Evolutionary conservation across 2,329 filamentous ascomycete species (phyloP).

Genomic region (Harringtonia aguacate): DNA sequence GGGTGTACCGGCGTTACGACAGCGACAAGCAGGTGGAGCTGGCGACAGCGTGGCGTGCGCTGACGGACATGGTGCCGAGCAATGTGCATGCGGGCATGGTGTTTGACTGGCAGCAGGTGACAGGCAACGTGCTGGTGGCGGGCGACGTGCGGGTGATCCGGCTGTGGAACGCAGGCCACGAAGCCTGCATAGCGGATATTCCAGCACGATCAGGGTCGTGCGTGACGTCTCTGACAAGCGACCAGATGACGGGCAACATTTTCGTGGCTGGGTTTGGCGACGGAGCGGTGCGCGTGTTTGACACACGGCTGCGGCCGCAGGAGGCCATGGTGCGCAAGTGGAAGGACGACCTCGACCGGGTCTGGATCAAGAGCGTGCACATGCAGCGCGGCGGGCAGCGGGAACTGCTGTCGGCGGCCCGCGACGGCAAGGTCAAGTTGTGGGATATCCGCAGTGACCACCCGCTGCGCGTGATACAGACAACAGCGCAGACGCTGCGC

Average conservation of each 20-base stretch:
- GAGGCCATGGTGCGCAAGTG: slow-evolving; percentile 94
- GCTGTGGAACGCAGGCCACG: slow-evolving; percentile 90
- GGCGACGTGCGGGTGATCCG: slow-evolving; percentile 92
- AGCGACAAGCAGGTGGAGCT: slow-evolving; percentile 66
- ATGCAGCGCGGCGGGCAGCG: slow-evolving; percentile 92
- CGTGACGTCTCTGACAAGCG: slow-evolving; percentile 89
- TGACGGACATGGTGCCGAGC: slow-evolving; percentile 88
- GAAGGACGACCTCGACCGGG: slow-evolving; percentile 76
- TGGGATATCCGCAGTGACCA: slow-evolving; percentile 92
- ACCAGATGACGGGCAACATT: slow-evolving; percentile 94
- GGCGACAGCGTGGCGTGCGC: slow-evolving; percentile 79
- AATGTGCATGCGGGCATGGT: slow-evolving; percentile 93
- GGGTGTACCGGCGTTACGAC: slow-evolving; percentile 90
- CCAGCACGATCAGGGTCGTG: slow-evolving; percentile 89
- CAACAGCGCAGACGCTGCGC: slow-evolving; percentile 67
- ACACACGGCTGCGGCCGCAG: slow-evolving; percentile 72
- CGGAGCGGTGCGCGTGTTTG: slow-evolving; percentile 87
- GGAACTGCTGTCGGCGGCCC: slow-evolving; percentile 81
- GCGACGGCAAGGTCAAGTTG: slow-evolving; percentile 85
- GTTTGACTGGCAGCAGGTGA: slow-evolving; percentile 98
- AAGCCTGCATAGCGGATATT: slow-evolving; percentile 89
- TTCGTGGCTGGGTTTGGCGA: slow-evolving; percentile 96
- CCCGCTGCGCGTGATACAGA: slow-evolving; percentile 61
- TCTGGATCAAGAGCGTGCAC: slow-evolving; percentile 94
- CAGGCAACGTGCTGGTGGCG: slow-evolving; percentile 86